Base-by-base conservation (phyloP, 371 early-diverging fungal genomes). In the Lichtheimia ramosa region DNA sequence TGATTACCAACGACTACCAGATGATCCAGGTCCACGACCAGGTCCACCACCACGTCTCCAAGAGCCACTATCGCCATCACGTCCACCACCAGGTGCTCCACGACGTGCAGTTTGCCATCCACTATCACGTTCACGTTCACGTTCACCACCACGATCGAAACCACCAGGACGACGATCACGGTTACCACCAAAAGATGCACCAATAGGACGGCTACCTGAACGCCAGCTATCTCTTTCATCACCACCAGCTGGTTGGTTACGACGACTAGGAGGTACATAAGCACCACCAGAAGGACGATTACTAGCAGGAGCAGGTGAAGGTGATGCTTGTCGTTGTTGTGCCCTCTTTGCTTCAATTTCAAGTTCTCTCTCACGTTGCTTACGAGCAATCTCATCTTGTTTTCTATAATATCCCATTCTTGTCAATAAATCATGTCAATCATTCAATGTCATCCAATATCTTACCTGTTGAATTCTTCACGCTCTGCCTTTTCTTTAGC, bases 301-400 rank as follows among this genome's bases (percentile, higher is more conserved):
- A 18, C 61, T 46, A 1, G 48, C 14, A 16, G 59, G 7, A 49
- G 39, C 13, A 50, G 64, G 56, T 12, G 63, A 59, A 3, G 54
- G 56, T 8, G 48, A 49, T 48, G 56, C 43, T 13, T 52, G 40
- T 18, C 59, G 55, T 2, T n/a, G 34, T 4, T 43, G 67, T 16
- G 42, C 57, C 13, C 70, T 25, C n/a, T 68, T 74, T 12, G 66
- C 69, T 56, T 79, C 80, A 46, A 76, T 68, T 46, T 72, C 80
- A 8, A 63, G 70, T 50, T 75, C 77, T 39, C 62, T 64, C 40
- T 80, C 75, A 15, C 61, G 63, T 50, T 77, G 73, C 41, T 70
- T 75, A 57, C 69, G 75, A 16, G 73, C 74, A 14, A 63, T 61
- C 54, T 73, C 81, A 39, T 74, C 77, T 8, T 70, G 55, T 62